Evolutionary conservation across 169 alveolate species (phyloP).

Genomic region (Plasmodium vinckei): DNA sequence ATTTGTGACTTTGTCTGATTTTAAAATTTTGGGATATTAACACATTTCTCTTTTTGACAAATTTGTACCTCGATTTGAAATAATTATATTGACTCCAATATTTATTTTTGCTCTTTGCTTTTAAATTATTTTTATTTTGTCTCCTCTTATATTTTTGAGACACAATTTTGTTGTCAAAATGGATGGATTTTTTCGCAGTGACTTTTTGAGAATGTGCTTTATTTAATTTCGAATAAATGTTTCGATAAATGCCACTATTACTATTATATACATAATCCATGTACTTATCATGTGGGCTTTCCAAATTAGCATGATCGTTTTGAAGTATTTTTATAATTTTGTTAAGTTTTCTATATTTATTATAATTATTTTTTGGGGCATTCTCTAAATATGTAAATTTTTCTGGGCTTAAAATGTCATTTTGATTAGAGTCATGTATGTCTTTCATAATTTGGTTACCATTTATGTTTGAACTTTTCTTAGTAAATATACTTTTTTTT

Average conservation of each 20-base stretch:
- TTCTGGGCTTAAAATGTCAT: neutral
- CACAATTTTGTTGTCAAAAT: conserved; percentile 3
- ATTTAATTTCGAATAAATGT: conserved; percentile 26
- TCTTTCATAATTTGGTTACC: too few species aligned
- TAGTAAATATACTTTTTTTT: conserved; percentile 4
- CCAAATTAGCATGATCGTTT: neutral
- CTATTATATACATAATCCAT: conserved; percentile 64
- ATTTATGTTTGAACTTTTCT: neutral
- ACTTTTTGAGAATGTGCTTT: neutral
- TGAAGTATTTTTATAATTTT: conserved; percentile 5
- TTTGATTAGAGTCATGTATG: neutral
- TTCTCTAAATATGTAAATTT: too few species aligned
- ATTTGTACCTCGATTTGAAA: too few species aligned
- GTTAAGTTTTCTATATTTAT: neutral
- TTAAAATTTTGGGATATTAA: too few species aligned
- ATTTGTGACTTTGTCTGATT: too few species aligned
- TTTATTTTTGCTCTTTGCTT: neutral
- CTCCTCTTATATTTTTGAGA: neutral
- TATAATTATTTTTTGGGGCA: too few species aligned
- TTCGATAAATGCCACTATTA: conserved; percentile 21
- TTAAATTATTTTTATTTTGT: neutral
- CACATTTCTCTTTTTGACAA: too few species aligned
- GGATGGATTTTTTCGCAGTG: conserved; percentile 14
- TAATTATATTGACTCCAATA: neutral
- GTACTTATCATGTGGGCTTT: conserved; percentile 21